Conservation (phyloP, 2,329 filamentous ascomycete genomes). For the Polytolypa hystricis region DNA sequence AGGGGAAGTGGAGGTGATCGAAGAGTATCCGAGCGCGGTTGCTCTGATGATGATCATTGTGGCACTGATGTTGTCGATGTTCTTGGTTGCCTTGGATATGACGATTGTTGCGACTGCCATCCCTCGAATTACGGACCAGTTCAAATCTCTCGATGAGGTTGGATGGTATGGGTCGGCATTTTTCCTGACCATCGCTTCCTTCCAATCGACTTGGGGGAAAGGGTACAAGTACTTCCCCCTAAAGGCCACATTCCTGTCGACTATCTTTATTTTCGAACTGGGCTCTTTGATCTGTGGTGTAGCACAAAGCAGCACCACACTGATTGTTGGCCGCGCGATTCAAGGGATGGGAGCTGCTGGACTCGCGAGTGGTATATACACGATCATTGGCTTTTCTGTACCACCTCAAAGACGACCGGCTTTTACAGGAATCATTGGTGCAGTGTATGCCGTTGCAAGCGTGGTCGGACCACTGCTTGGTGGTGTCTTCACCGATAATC, state of each 20-base stretch:
- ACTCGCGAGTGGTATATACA: slow-evolving; percentile 4
- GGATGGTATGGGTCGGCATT: slow-evolving; percentile 10
- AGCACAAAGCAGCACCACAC: slow-evolving; percentile 3
- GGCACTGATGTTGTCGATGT: slow-evolving; percentile 10
- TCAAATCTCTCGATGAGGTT: slow-evolving; percentile 5
- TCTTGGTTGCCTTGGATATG: slow-evolving; percentile 12
- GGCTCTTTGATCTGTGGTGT: slow-evolving; percentile 5
- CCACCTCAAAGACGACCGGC: slow-evolving; percentile 9
- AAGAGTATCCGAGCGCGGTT: slow-evolving; percentile 7
- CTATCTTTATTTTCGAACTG: slow-evolving; percentile 9
- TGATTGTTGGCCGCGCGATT: slow-evolving; percentile 7
- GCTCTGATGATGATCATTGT: slow-evolving; percentile 9
- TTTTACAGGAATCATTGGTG: slow-evolving; percentile 10
- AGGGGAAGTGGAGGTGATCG: slow-evolving; percentile 4
- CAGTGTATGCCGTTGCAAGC: slow-evolving; percentile 11
- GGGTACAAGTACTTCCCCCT: slow-evolving; percentile 11
- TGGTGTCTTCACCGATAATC: slow-evolving; percentile 12
- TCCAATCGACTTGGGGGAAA: slow-evolving; percentile 10
- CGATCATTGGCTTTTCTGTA: slow-evolving; percentile 10
- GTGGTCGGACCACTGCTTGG: slow-evolving; percentile 13
- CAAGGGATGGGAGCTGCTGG: slow-evolving; percentile 5
- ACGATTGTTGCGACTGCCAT: slow-evolving; percentile 9
- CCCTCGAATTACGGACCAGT: slow-evolving; percentile 7
- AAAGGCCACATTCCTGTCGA: slow-evolving; percentile 8
- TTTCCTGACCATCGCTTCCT: slow-evolving; percentile 6